These are phyloP conservation scores for Gracilaria domingensis DNA, from an alignment of 23 red algal genomes.

Conservation along the genomic window DNA sequence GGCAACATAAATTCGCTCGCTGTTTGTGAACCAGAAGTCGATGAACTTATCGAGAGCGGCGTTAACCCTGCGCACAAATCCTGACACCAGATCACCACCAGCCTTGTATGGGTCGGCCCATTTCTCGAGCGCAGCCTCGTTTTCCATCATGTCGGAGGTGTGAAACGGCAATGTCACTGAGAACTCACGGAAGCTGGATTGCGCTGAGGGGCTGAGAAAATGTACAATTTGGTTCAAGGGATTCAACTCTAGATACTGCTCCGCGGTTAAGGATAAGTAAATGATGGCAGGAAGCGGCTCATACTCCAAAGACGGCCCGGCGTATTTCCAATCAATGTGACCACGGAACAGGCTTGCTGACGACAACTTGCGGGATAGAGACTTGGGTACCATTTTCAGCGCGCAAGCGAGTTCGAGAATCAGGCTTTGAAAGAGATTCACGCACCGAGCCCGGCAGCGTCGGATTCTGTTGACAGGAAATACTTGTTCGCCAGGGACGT, in stretches of 20 bases:
- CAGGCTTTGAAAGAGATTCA: neutral
- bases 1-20: conserved; percentile 4
- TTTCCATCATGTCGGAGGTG: conserved; percentile 40
- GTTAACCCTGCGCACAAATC: conserved; percentile 41
- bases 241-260: conserved; percentile 61
- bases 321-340: conserved; percentile 46
- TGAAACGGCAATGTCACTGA: conserved; percentile 69
- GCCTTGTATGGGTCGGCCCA: conserved; percentile 67
- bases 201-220: conserved; percentile 1
- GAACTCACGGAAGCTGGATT: conserved; percentile 44
- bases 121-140: conserved; percentile 41
- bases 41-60: conserved; percentile 37
- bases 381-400: neutral
- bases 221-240: conserved; percentile 71
- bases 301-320: conserved; percentile 27
- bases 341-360: conserved; percentile 33
- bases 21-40: neutral
- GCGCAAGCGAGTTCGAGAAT: neutral
- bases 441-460: neutral
- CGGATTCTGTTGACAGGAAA: neutral
- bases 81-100: conserved; percentile 59
- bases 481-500: neutral
- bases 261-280: conserved; percentile 63
- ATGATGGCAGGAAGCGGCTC: conserved; percentile 62
- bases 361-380: neutral